These are phyloP conservation scores for Pseudopyrenochaeta lycopersici DNA, from an alignment of 2,329 filamentous ascomycete species.

Conservation along the genomic window DNA sequence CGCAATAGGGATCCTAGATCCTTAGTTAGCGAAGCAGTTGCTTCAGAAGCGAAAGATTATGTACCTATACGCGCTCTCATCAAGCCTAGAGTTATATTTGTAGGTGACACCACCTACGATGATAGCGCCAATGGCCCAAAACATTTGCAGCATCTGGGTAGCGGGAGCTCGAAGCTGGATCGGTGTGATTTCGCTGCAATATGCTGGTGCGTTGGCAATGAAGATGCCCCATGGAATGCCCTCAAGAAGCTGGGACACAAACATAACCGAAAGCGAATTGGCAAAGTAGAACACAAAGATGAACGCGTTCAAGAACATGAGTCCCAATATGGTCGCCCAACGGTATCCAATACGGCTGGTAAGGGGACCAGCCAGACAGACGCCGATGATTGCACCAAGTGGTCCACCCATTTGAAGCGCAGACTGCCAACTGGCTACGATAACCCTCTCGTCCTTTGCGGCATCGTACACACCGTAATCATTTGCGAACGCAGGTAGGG, in stretches of 20 bases:
- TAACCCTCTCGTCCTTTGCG: constrained; percentile 43
- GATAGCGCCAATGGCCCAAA: constrained; percentile 70
- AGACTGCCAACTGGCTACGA: constrained; percentile 66
- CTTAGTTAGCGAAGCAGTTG: constrained; percentile 12
- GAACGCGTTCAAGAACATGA: constrained; percentile 66
- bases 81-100: constrained; percentile 53
- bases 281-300: constrained; percentile 70
- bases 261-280: constrained; percentile 56
- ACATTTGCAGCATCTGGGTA: constrained; percentile 72
- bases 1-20: constrained; percentile 37
- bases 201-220: constrained; percentile 71
- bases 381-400: constrained; percentile 68
- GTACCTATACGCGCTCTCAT: constrained; percentile 30
- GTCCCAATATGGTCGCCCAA: constrained; percentile 64
- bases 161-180: constrained; percentile 65
- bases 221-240: constrained; percentile 73
- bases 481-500: constrained; percentile 57
- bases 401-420: constrained; percentile 65
- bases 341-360: constrained; percentile 68
- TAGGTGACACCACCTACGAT: constrained; percentile 68
- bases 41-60: background rate
- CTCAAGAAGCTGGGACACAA: constrained; percentile 66
- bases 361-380: constrained; percentile 68
- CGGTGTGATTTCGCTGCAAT: constrained; percentile 69
- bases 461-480: constrained; percentile 57